phyloP scores from a whole-genome alignment of 148 eudicot genomes.

The Amaranthus hypochondriacus region DNA sequence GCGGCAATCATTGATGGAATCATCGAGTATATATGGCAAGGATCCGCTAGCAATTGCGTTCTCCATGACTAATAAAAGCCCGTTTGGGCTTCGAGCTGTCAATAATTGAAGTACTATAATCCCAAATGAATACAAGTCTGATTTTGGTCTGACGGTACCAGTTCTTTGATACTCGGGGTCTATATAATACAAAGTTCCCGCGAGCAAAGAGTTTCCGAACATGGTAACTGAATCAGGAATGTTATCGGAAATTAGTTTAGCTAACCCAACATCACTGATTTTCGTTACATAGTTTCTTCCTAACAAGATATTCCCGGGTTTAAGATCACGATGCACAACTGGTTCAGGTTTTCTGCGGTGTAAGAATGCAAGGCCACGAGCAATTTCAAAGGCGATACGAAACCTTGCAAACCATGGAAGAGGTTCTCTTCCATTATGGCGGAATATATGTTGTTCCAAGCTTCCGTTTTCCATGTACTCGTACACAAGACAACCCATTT shows the following conservation, averaged over 20 bases:
- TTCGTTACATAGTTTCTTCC: constrained; percentile 56
- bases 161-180: constrained; percentile 88
- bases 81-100: constrained; percentile 57
- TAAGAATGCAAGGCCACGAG: constrained; percentile 65
- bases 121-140: constrained; percentile 78
- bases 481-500: constrained; percentile 61
- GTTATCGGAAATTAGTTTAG: constrained; percentile 51
- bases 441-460: constrained; percentile 51
- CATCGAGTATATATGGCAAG: constrained; percentile 52
- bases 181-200: constrained; percentile 61
- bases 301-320: constrained; percentile 67
- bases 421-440: constrained; percentile 27
- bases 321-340: constrained; percentile 64
- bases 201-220: constrained; percentile 49
- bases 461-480: constrained; percentile 83
- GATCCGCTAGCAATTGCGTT: constrained; percentile 44
- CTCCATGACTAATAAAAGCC: constrained; percentile 55
- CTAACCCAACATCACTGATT: constrained; percentile 72
- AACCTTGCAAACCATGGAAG: constrained; percentile 72
- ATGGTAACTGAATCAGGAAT: constrained; percentile 57
- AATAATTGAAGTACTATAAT: constrained; percentile 61
- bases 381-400: constrained; percentile 64
- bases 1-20: constrained; percentile 56
- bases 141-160: constrained; percentile 73
- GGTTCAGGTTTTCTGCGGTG: constrained; percentile 69